phyloP scores from a whole-genome alignment of 768 basidiomycete genomes.

The Tricholoma saponaceum region DNA sequence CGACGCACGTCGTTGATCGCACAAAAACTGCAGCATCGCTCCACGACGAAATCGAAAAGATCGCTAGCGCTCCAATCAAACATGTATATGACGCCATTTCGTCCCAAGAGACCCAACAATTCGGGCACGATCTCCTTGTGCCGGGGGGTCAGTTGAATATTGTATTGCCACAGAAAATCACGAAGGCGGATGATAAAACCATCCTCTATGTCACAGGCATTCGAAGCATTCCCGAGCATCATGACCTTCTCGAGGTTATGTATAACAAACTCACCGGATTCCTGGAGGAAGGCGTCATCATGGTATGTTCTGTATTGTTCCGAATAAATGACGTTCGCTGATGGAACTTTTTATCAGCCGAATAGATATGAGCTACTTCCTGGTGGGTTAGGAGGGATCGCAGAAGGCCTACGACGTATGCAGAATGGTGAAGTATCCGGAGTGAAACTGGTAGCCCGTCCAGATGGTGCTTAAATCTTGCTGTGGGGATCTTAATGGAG shows the following conservation, averaged over 20 bases:
- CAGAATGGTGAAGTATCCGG: constrained; percentile 34
- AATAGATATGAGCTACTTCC: constrained; percentile 38
- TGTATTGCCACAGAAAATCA: background rate
- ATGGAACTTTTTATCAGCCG: constrained; percentile 22
- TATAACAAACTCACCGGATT: background rate
- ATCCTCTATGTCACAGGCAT: background rate
- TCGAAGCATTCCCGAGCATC: background rate
- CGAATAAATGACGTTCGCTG: no score
- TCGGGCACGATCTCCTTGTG: constrained; percentile 3
- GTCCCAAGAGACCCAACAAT: constrained; percentile 2
- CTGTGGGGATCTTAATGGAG: no score
- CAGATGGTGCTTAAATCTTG: constrained; percentile 6
- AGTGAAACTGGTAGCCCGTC: constrained; percentile 38
- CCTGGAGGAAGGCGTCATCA: background rate
- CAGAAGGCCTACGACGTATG: constrained; percentile 31
- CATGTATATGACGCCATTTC: constrained; percentile 6
- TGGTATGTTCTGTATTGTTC: background rate
- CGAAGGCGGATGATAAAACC: background rate
- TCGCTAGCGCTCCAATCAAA: background rate
- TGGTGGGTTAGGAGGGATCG: constrained; percentile 34
- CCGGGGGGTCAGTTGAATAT: background rate
- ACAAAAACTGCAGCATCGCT: background rate
- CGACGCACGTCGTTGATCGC: constrained; percentile 33
- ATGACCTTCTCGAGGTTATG: background rate
- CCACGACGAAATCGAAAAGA: constrained; percentile 15